phyloP scores from a whole-genome alignment of 768 basidiomycete species.

The Boletus rubroflammeus region DNA sequence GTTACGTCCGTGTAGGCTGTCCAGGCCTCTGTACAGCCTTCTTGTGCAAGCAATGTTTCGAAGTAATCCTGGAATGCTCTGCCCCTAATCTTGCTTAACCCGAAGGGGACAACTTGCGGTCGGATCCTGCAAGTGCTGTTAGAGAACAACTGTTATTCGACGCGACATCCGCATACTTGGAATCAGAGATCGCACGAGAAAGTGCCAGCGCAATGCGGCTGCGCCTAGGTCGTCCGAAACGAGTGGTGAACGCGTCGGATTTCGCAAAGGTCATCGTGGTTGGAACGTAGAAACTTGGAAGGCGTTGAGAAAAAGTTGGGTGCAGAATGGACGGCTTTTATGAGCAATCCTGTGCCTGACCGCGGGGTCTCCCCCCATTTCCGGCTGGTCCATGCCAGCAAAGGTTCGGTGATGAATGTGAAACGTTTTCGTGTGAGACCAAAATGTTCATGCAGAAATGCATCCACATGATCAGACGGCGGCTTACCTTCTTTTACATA shows the following conservation, averaged over 20 bases:
- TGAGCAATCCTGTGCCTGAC: not conserved
- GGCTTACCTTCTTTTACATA: not conserved
- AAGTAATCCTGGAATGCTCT: not conserved
- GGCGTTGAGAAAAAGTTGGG: not conserved
- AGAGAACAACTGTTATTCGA: not conserved
- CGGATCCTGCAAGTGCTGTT: not conserved
- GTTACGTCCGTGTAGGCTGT: not conserved
- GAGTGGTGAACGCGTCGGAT: not conserved
- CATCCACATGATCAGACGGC: not conserved
- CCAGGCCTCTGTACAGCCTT: not conserved
- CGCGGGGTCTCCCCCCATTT: not conserved
- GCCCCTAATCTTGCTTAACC: not conserved
- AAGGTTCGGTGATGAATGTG: not conserved
- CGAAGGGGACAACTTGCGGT: not conserved
- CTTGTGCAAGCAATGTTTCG: not conserved
- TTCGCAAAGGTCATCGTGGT: not conserved
- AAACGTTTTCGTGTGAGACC: not conserved
- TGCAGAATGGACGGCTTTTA: not conserved
- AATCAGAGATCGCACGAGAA: not conserved
- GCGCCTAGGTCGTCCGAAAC: not conserved
- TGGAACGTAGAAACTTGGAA: not conserved
- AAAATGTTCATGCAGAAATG: not conserved
- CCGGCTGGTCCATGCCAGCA: not conserved
- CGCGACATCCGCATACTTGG: not conserved
- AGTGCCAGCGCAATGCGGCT: not conserved